Percentiles rank a stretch among this genome's conserved stretches.
Conservation (phyloP, 139 green algal species). For the Nannochloris sp. region DNA sequence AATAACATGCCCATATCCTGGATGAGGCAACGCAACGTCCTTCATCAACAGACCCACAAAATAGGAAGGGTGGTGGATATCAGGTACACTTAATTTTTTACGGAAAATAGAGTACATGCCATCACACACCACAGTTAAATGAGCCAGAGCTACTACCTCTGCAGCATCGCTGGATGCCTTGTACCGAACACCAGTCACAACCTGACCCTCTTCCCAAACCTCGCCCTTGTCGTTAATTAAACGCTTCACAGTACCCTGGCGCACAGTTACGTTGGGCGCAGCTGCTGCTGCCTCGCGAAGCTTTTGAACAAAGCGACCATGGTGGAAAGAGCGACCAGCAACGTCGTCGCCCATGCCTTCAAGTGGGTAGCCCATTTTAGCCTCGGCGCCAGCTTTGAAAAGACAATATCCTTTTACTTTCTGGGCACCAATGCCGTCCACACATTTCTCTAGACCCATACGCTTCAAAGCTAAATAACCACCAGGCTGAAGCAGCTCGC, state of each 20-base stretch:
- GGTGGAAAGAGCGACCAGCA: constrained; percentile 88
- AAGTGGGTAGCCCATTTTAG: constrained; percentile 76
- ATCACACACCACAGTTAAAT: constrained; percentile 91
- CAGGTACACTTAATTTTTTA: constrained; percentile 53
- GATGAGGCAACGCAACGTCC: constrained; percentile 59
- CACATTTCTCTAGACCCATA: constrained; percentile 76
- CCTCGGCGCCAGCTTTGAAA: constrained; percentile 78
- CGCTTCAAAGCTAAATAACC: constrained; percentile 86
- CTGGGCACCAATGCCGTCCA: constrained; percentile 83
- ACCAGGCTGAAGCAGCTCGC: constrained; percentile 95
- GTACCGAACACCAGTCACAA: constrained; percentile 87
- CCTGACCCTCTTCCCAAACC: constrained; percentile 67
- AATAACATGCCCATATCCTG: constrained; percentile 91
- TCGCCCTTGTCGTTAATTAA: constrained; percentile 58
- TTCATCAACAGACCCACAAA: constrained; percentile 92
- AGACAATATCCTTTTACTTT: constrained; percentile 93
- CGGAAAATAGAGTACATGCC: constrained; percentile 94
- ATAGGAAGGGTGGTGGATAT: constrained; percentile 77
- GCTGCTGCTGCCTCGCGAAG: constrained; percentile 59
- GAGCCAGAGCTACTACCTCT: constrained; percentile 44
- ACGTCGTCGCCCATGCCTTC: constrained; percentile 67
- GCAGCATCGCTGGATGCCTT: constrained; percentile 24
- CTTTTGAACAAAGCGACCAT: constrained; percentile 90
- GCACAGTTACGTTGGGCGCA: constrained; percentile 49
- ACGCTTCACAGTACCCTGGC: constrained; percentile 58